Evolutionary conservation across 2,329 filamentous ascomycete species (phyloP).

Genomic region (Aureobasidium sp.): DNA sequence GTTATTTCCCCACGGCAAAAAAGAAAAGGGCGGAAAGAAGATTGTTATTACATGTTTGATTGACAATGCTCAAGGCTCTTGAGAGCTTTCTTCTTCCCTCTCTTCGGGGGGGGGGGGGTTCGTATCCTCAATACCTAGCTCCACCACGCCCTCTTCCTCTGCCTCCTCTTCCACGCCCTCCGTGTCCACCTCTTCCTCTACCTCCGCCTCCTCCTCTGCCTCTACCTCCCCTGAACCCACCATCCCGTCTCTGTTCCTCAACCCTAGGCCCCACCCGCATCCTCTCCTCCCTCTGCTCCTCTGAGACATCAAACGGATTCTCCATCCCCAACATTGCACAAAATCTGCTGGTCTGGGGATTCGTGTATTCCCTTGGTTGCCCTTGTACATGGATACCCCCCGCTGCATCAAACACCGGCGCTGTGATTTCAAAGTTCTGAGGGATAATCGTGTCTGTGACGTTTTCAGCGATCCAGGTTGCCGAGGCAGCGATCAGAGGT

Average conservation of each 20-base stretch:
- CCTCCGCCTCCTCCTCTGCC: constrained; percentile 14
- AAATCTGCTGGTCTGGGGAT: constrained; percentile 74
- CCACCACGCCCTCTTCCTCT: background rate
- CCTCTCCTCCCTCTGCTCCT: constrained; percentile 57
- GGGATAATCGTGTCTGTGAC: constrained; percentile 63
- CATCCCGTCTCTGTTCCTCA: constrained; percentile 20
- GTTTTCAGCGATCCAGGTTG: constrained; percentile 72
- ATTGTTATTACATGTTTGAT: too few species aligned
- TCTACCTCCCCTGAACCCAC: constrained; percentile 17
- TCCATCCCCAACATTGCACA: constrained; percentile 68
- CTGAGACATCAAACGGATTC: constrained; percentile 66
- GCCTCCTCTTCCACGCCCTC: background rate
- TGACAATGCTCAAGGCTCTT: too few species aligned
- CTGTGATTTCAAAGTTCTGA: constrained; percentile 67
- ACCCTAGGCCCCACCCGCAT: constrained; percentile 49
- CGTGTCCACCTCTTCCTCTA: constrained; percentile 10
- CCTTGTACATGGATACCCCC: constrained; percentile 49
- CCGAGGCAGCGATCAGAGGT: constrained; percentile 58
- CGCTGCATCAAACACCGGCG: constrained; percentile 56
- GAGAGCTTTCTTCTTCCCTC: background rate
- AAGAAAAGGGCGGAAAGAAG: too few species aligned
- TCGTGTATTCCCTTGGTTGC: constrained; percentile 74
- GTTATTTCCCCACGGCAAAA: too few species aligned
- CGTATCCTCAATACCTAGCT: background rate
- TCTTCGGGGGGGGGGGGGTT: too few species aligned